These are phyloP conservation scores for Eucalyptus regnans DNA, from an alignment of 345 rosid genomes.

Conservation along the genomic window DNA sequence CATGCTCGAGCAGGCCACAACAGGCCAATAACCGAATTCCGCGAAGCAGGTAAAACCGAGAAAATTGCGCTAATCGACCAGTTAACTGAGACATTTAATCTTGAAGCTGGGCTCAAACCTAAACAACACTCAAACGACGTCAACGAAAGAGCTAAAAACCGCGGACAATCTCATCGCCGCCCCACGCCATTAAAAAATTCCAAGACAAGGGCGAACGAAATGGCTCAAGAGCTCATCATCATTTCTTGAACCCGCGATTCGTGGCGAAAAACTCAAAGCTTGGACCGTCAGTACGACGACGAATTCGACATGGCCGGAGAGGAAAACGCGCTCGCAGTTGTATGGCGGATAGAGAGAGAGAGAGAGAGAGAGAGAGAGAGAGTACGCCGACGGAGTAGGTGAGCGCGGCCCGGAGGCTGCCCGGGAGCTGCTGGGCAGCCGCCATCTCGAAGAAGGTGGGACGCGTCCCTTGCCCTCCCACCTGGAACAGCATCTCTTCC, in stretches of 20 bases:
- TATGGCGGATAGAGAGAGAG: neutral
- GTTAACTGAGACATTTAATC: neutral
- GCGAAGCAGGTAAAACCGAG: neutral
- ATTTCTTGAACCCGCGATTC: neutral
- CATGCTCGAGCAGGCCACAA: neutral
- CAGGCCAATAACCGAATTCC: neutral
- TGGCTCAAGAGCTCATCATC: neutral
- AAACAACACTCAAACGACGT: neutral
- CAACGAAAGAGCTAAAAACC: neutral
- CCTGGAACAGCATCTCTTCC: constrained; percentile 79
- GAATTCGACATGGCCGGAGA: neutral
- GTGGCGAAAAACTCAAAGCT: neutral
- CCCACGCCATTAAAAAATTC: neutral
- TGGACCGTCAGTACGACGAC: neutral
- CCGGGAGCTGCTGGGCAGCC: constrained; percentile 97
- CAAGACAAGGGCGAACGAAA: neutral
- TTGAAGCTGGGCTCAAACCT: neutral
- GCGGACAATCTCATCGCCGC: neutral
- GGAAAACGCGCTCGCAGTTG: neutral
- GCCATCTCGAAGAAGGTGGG: constrained; percentile 99
- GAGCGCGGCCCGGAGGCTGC: constrained; percentile 95
- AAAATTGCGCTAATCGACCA: neutral
- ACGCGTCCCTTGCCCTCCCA: constrained; percentile 95
- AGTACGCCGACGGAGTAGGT: constrained; percentile 89
- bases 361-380: neutral